Percentiles rank a stretch among this genome's conserved stretches.
phyloP scores from a whole-genome alignment of 768 basidiomycete genomes.

The Tricholoma saponaceum region DNA sequence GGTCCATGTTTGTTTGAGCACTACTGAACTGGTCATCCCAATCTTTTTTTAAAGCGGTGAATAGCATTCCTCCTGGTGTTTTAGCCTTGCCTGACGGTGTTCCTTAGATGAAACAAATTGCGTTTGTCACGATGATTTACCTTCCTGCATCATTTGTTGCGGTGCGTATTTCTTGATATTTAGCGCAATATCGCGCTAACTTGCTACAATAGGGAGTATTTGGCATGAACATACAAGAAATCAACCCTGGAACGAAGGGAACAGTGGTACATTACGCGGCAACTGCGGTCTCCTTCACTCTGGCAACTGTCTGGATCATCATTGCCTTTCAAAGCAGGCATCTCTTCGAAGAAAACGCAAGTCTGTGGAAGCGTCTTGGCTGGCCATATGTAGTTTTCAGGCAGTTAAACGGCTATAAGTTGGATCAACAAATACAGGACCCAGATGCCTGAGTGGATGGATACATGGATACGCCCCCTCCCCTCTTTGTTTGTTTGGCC shows the following conservation, averaged over 20 bases:
- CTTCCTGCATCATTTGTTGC: constrained; percentile 53
- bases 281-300: constrained; percentile 42
- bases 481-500: too few species aligned
- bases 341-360: constrained; percentile 25
- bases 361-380: constrained; percentile 26
- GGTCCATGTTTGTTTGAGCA: not conserved
- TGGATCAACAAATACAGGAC: not conserved
- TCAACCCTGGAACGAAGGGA: constrained; percentile 26
- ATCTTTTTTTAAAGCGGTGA: constrained; percentile 16
- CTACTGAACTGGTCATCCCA: not conserved
- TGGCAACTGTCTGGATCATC: constrained; percentile 50
- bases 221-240: constrained; percentile 54
- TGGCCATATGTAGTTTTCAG: constrained; percentile 30
- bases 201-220: constrained; percentile 40
- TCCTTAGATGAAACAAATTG: constrained; percentile 50
- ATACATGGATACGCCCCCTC: too few species aligned
- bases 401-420: not conserved
- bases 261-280: constrained; percentile 40
- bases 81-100: not conserved
- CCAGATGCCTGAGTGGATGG: not conserved
- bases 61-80: not conserved
- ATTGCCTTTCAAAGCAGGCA: constrained; percentile 48
- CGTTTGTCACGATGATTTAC: constrained; percentile 61
- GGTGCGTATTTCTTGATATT: constrained; percentile 22
- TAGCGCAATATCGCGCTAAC: not conserved